Evolutionary conservation across 2,329 filamentous ascomycete species (phyloP).

Genomic region (Colletotrichum sp.): DNA sequence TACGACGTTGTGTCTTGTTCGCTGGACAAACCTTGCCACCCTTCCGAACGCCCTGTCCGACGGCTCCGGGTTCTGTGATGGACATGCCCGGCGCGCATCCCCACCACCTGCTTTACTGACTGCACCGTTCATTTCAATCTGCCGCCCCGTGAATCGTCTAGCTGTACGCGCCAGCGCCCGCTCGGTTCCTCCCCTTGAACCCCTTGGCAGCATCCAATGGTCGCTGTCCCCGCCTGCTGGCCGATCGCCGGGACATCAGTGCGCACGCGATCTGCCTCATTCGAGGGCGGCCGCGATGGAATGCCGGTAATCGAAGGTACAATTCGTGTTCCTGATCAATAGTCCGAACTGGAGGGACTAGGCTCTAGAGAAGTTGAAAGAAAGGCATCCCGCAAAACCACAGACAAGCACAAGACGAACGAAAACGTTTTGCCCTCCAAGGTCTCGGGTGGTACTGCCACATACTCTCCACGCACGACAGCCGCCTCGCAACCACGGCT

Average conservation of each 20-base stretch:
- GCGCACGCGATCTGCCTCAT: not conserved
- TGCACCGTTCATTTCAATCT: not conserved
- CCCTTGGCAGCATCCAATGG: not conserved
- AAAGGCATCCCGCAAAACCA: not conserved
- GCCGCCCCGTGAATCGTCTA: not conserved
- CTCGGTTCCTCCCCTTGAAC: not conserved
- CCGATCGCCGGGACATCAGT: not conserved
- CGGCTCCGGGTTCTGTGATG: not conserved
- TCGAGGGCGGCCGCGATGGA: not conserved
- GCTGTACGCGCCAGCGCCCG: not conserved
- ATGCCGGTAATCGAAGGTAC: not conserved
- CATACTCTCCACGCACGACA: not conserved
- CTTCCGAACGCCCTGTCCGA: not conserved
- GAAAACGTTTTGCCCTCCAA: not conserved
- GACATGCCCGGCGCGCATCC: not conserved
- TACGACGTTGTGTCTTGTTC: not conserved
- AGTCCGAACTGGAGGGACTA: not conserved
- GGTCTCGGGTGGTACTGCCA: not conserved
- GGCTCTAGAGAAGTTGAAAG: not conserved
- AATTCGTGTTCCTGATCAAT: not conserved
- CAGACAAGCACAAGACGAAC: not conserved
- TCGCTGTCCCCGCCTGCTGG: not conserved
- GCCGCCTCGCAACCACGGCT: not conserved
- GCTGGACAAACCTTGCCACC: not conserved
- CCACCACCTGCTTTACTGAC: not conserved